phyloP scores from a whole-genome alignment of 805 yeast species.

The Nakazawaea ambrosiae region DNA sequence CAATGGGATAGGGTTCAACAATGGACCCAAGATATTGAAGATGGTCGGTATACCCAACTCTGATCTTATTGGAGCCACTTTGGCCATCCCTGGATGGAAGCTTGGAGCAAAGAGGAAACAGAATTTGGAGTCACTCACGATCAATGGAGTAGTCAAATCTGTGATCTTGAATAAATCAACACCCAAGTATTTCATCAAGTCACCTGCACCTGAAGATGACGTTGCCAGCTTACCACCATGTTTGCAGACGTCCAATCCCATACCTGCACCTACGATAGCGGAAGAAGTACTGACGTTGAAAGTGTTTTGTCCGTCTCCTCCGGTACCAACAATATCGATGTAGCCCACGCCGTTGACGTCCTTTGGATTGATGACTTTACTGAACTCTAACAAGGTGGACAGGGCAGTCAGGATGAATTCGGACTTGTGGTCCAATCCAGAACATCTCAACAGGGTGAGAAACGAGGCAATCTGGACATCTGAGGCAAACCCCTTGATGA shows the following conservation, averaged over 20 bases:
- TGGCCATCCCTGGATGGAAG: slow-evolving; percentile 87
- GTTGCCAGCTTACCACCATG: slow-evolving; percentile 98
- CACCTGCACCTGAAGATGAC: slow-evolving; percentile 91
- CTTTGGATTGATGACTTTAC: slow-evolving; percentile 43
- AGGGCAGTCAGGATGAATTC: slow-evolving; percentile 85
- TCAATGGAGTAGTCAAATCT: slow-evolving; percentile 49
- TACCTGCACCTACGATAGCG: slow-evolving; percentile 92
- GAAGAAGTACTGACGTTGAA: slow-evolving; percentile 94
- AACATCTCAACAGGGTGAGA: slow-evolving; percentile 65
- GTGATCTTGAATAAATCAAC: slow-evolving; percentile 72
- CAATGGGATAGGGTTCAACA: slow-evolving; percentile 82
- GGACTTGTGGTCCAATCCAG: slow-evolving; percentile 74
- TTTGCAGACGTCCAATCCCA: slow-evolving; percentile 73
- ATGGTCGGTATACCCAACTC: slow-evolving; percentile 85
- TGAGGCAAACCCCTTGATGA: slow-evolving; percentile 53
- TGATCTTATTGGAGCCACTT: slow-evolving; percentile 72
- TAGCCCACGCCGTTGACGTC: slow-evolving; percentile 43
- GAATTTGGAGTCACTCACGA: slow-evolving; percentile 43
- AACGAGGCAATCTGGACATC: slow-evolving; percentile 75
- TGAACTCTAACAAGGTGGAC: slow-evolving; percentile 57
- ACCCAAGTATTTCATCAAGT: slow-evolving; percentile 73
- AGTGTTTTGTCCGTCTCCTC: slow-evolving; percentile 97
- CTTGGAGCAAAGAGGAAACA: slow-evolving; percentile 87
- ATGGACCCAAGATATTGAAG: slow-evolving; percentile 90
- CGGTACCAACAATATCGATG: slow-evolving; percentile 95